phyloP scores from a whole-genome alignment of 495 filamentous ascomycete genomes.

The Annulohypoxylon maeteangense region DNA sequence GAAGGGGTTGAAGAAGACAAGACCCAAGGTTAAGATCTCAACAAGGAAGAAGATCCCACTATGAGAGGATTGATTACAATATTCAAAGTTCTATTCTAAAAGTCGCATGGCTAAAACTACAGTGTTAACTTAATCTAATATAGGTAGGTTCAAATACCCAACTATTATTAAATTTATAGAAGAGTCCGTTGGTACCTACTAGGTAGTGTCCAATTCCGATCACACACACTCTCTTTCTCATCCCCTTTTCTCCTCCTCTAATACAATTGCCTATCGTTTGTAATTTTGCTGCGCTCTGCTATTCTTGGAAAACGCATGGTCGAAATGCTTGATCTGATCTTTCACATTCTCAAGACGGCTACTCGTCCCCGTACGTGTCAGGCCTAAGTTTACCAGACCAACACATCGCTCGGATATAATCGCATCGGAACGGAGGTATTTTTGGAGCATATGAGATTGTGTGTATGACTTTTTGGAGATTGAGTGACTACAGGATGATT shows the following conservation, averaged over 20 bases:
- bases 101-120: not conserved
- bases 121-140: not conserved
- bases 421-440: slow-evolving; percentile 3
- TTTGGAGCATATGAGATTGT: not conserved
- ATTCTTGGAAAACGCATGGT: not conserved
- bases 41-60: slow-evolving; percentile 8
- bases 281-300: too few relatives aligned
- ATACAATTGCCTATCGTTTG: too few relatives aligned
- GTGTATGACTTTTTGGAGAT: not conserved
- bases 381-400: not conserved
- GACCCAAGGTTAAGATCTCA: slow-evolving; percentile 26
- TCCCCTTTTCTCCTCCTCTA: too few relatives aligned
- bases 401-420: not conserved
- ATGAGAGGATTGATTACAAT: not conserved
- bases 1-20: slow-evolving; percentile 36
- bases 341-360: not conserved
- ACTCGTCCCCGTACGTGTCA: not conserved
- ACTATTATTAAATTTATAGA: not conserved
- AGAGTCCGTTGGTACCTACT: too few relatives aligned
- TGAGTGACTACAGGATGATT: not conserved
- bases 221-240: too few relatives aligned
- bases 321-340: not conserved
- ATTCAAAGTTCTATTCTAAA: not conserved
- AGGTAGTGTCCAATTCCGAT: too few relatives aligned
- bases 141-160: not conserved